Conservation (phyloP, 169 alveolate genomes). For the Pseudocohnilembus persalinus region DNA sequence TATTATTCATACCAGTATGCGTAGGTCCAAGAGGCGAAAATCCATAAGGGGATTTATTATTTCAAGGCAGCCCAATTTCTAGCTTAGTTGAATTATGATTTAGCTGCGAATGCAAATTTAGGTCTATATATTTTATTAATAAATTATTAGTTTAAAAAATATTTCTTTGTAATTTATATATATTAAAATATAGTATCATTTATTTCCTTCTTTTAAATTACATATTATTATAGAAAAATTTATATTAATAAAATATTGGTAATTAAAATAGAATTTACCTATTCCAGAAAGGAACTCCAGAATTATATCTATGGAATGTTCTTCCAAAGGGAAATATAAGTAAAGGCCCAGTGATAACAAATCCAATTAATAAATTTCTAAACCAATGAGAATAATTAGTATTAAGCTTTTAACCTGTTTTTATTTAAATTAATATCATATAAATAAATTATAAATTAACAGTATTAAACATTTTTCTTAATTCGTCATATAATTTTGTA, state of each 20-base stretch:
- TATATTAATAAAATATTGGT: not conserved
- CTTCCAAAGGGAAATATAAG: conserved; percentile 15
- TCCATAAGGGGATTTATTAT: conserved; percentile 21
- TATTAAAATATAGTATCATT: not conserved
- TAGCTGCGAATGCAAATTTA: conserved; percentile 10
- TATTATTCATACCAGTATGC: conserved; percentile 16
- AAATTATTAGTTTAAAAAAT: not conserved
- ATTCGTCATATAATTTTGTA: not conserved
- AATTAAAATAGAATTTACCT: not conserved
- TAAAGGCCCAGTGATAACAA: conserved; percentile 22
- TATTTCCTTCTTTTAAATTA: not conserved
- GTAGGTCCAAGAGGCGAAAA: conserved; percentile 2
- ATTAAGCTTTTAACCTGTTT: not conserved
- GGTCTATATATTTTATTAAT: conserved; percentile 17
- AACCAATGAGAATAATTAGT: not conserved
- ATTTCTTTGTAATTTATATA: not conserved
- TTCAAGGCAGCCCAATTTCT: conserved; percentile 31
- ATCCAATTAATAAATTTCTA: conserved; percentile 5
- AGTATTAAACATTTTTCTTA: too few species aligned
- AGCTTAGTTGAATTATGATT: conserved; percentile 5
- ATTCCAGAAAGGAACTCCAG: conserved; percentile 23
- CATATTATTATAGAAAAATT: not conserved
- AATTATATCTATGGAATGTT: conserved; percentile 1
- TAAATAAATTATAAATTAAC: too few species aligned
- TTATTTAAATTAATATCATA: too few species aligned